Evolutionary conservation across 768 basidiomycete species (phyloP), one percentile per base, ranked within the genome.

Genomic region (Phanerochaete sordida): DNA sequence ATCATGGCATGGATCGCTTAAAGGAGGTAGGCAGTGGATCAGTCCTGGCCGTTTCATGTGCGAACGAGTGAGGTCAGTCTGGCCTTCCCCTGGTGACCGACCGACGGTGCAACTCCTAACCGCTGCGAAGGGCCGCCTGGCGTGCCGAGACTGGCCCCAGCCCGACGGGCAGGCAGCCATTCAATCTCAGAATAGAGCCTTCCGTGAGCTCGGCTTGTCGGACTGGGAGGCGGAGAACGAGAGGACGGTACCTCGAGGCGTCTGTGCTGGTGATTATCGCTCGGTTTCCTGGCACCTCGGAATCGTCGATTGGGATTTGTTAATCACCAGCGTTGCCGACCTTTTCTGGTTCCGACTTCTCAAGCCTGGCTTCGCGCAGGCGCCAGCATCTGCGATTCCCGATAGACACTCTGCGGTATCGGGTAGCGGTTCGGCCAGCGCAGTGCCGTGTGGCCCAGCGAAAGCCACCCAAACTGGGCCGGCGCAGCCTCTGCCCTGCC

Each of bases 1-100:
- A 59, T 59, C 58, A 52, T 43, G 51, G 16, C 59, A 46, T 43
- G 51, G 45, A 48, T 55, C 59, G 59, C 59, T 60, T 60, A 60
- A 31, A 39, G 59, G 52, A 47, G 59, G 43, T 31, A 51, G 35
- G 56, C 21, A 48, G 58, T 59, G 58, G 58, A 59, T 59, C 58
- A 59, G 28, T 59, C 33, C 37, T 50, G 58, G 47, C 28, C 49
- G 58, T 59, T 59, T 59, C 58, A 59, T 52, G 50, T 52, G 35
- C 49, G 37, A 45, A 45, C 11, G 39, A 59, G 35, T 52, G 58
- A 50, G 49, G 58, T 11, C 49, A 48, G 58, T 59, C 51, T 21
- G 46, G 21, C 23, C 44, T 37, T 13, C 52, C 59, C 59, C 59
- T 60, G 59, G 59, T 60, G 59, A 60, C 59, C 37, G 59, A 60